These are phyloP conservation scores for Suillus subaureus DNA, from an alignment of 768 basidiomycete genomes.

Conservation along the genomic window DNA sequence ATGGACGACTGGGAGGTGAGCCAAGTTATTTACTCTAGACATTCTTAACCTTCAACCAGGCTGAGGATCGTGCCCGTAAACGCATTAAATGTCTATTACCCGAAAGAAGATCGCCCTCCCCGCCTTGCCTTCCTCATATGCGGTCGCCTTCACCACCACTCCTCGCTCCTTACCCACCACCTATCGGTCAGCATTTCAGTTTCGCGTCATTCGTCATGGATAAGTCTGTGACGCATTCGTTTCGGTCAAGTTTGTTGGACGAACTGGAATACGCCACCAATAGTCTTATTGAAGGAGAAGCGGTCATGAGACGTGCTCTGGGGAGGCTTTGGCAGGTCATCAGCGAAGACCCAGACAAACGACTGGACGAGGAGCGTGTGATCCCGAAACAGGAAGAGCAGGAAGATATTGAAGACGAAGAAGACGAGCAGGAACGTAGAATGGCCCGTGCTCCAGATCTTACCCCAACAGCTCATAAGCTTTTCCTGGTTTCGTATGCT, in stretches of 20 bases:
- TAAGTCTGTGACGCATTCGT: conserved; percentile 80
- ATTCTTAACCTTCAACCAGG: conserved; percentile 41
- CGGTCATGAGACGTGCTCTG: conserved; percentile 67
- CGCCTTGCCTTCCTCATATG: conserved; percentile 73
- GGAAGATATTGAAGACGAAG: conserved; percentile 50
- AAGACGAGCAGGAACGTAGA: conserved; percentile 41
- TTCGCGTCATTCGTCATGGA: conserved; percentile 89
- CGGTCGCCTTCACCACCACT: conserved; percentile 80
- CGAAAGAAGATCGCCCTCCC: conserved; percentile 67
- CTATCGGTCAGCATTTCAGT: conserved; percentile 65
- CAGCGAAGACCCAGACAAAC: conserved; percentile 62
- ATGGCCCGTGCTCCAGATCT: conserved; percentile 68
- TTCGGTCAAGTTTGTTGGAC: conserved; percentile 75
- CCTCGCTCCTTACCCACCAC: conserved; percentile 72
- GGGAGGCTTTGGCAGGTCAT: conserved; percentile 84
- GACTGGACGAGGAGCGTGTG: conserved; percentile 39
- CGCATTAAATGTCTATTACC: conserved; percentile 72
- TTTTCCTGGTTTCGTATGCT: conserved; percentile 58
- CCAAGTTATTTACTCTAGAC: conserved; percentile 10
- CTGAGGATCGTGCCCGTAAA: conserved; percentile 83
- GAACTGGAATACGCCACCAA: conserved; percentile 84
- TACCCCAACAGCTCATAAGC: conserved; percentile 63
- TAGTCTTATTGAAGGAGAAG: conserved; percentile 83
- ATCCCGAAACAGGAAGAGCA: conserved; percentile 72
- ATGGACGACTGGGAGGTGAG: conserved; percentile 85